Evolutionary conservation across 257 asterid genomes (phyloP), one percentile per base, ranked within the genome.

Genomic region (Orobanche coerulescens): DNA sequence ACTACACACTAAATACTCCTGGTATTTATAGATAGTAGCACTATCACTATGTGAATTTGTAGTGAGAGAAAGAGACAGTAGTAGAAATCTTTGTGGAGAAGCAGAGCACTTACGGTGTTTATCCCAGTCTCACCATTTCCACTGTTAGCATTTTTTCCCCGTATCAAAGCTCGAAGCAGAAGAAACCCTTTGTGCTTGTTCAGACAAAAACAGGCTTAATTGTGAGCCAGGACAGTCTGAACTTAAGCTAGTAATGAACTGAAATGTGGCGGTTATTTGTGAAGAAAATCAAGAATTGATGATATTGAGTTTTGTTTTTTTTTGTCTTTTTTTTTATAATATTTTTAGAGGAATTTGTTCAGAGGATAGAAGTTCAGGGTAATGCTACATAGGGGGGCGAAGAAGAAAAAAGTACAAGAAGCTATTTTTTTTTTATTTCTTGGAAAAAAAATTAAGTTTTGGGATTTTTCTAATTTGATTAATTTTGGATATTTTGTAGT

Each of bases 301-400:
- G 85, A 78, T 68, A 74, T 77, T 73, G 74, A 71, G 73, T 43
- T 43, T n/a, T n/a, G n/a, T n/a, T n/a, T n/a, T n/a, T n/a, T n/a
- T n/a, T n/a, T n/a, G n/a, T n/a, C n/a, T n/a, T n/a, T n/a, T n/a
- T n/a, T n/a, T 3, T 5, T 43, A 5, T 15, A 20, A 19, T 10
- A 37, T 37, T 37, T 46, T 15, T 44, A 16, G 51, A 39, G 77
- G 76, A 71, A 71, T 71, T 42, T 76, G 85, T 51, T 73, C n/a
- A n/a, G n/a, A n/a, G n/a, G n/a, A n/a, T n/a, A n/a, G n/a, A n/a
- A n/a, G n/a, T n/a, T n/a, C n/a, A n/a, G n/a, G n/a, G n/a, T n/a
- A n/a, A n/a, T n/a, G n/a, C n/a, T n/a, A n/a, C n/a, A n/a, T n/a
- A n/a, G n/a, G n/a, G n/a, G n/a, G n/a, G n/a, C n/a, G n/a, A n/a